Evolutionary conservation across 192 early-diverging fungal genomes (phyloP).

Genomic region (Jimgerdemannia flammicorona): DNA sequence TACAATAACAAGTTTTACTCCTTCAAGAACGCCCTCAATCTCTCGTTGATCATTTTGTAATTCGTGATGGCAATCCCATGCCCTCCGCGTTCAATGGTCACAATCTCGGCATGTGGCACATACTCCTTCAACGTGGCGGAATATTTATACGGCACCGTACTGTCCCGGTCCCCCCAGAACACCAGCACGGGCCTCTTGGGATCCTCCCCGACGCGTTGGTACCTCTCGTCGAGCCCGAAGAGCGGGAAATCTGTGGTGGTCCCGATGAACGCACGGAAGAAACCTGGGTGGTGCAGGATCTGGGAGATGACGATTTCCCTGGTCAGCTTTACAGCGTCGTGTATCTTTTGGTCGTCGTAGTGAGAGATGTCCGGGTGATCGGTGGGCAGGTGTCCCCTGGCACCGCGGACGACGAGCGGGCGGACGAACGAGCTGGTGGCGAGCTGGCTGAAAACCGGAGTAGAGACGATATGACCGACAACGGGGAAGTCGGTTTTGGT

Average conservation of each 20-base stretch:
- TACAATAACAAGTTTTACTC: slow-evolving; percentile 1
- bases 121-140: slow-evolving; percentile 5
- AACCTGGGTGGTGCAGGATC: slow-evolving; percentile 25
- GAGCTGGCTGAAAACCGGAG: slow-evolving; percentile 11
- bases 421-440: slow-evolving; percentile 9
- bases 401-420: slow-evolving; percentile 9
- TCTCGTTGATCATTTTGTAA: slow-evolving; percentile 5
- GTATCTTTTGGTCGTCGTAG: background rate
- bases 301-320: slow-evolving; percentile 13
- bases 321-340: slow-evolving; percentile 1
- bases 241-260: slow-evolving; percentile 23
- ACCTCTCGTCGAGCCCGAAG: slow-evolving; percentile 16
- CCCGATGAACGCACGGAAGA: slow-evolving; percentile 24
- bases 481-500: slow-evolving; percentile 11
- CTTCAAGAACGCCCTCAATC: slow-evolving; percentile 14
- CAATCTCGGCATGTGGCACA: slow-evolving; percentile 17
- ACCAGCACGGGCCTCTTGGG: slow-evolving; percentile 14
- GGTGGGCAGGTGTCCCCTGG: background rate
- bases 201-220: slow-evolving; percentile 17
- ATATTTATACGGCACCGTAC: slow-evolving; percentile 26
- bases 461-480: slow-evolving; percentile 3
- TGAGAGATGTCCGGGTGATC: slow-evolving; percentile 1
- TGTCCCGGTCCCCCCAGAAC: slow-evolving; percentile 31
- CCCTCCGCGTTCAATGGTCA: slow-evolving; percentile 15
- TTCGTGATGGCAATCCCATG: slow-evolving; percentile 30